Evolutionary conservation across 2,329 filamentous ascomycete genomes (phyloP), one percentile per base, ranked within the genome.

Genomic region (Laburnicola sp.): DNA sequence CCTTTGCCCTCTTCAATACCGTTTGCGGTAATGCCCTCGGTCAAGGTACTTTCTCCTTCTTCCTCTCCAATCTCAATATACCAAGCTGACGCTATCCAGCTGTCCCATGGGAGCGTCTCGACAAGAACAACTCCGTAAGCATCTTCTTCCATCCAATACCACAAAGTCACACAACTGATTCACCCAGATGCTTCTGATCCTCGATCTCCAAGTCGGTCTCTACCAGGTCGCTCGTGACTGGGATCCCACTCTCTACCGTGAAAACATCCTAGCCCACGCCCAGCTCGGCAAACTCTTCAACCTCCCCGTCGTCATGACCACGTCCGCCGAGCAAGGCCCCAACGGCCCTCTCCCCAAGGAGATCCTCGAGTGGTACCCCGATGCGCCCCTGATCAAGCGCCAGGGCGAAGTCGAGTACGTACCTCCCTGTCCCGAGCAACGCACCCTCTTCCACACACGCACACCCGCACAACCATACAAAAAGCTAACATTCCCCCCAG

Each of bases 331-430:
- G 60, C 74, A 69, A 35, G 87, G 87, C 3, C 87, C 87, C 38
- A 91, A 91, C 66, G 87, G 88, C 1, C 83, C 81, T 1, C 74
- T 91, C 1, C 84, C 86, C 6, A 83, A 85, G 61, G 87, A 89
- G 63, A 86, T 91, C 54, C 67, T 81, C 4, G 78, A 84, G 9
- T 80, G 86, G 81, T 85, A 88, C 64, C 87, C 87, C 22, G 73
- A 82, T 40, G 82, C 85, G 0, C 82, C 87, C 0, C 74, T 89
- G 9, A 81, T 91, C 64, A 76, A 80, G 58, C 83, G 88, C 31
- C 79, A 86, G 53, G 87, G 88, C 28, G 85, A 91, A 65, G 86
- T 91, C 63, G 82, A 90, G 68, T 70, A 61, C 39, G 63, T 40
- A 8, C 35, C 3, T 7, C 1, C 11, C 16, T 16, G 4, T 26